These are phyloP conservation scores for Cyclotella cryptica DNA, from an alignment of 108 stramenopile genomes.

Conservation along the genomic window DNA sequence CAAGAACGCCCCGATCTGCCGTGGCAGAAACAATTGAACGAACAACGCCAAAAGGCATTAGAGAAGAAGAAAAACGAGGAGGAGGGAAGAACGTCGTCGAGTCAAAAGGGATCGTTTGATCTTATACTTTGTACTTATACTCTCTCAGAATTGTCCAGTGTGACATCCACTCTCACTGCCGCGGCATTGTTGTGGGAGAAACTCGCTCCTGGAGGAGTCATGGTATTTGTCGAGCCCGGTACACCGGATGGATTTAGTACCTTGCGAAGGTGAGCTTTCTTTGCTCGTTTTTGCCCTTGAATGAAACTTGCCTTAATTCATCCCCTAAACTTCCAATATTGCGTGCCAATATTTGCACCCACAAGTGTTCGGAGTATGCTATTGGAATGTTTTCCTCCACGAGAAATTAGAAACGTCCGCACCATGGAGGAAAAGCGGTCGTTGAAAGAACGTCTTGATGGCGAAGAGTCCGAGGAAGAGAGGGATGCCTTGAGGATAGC, in stretches of 20 bases:
- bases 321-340: too few relatives aligned
- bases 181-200: conserved; percentile 78
- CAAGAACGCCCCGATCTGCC: conserved; percentile 24
- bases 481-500: background rate
- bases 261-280: conserved; percentile 31
- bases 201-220: conserved; percentile 68
- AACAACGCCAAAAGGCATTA: conserved; percentile 29
- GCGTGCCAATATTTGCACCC: too few relatives aligned
- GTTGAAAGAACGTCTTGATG: background rate
- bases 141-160: conserved; percentile 69
- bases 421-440: conserved; percentile 10
- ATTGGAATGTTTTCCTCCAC: conserved; percentile 79
- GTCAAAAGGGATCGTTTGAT: conserved; percentile 66
- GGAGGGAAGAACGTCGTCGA: background rate
- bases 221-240: conserved; percentile 86
- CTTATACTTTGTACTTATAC: conserved; percentile 73
- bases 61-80: background rate
- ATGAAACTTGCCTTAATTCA: too few relatives aligned
- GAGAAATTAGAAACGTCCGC: conserved; percentile 15
- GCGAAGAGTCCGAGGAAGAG: conserved; percentile 8
- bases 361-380: conserved; percentile 76
- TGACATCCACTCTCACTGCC: conserved; percentile 62
- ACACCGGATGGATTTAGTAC: conserved; percentile 88
- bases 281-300: too few relatives aligned
- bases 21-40: conserved; percentile 38